phyloP scores from a whole-genome alignment of 225 moss, liverwort and hornwort species.

The Sphagnum contortum region DNA sequence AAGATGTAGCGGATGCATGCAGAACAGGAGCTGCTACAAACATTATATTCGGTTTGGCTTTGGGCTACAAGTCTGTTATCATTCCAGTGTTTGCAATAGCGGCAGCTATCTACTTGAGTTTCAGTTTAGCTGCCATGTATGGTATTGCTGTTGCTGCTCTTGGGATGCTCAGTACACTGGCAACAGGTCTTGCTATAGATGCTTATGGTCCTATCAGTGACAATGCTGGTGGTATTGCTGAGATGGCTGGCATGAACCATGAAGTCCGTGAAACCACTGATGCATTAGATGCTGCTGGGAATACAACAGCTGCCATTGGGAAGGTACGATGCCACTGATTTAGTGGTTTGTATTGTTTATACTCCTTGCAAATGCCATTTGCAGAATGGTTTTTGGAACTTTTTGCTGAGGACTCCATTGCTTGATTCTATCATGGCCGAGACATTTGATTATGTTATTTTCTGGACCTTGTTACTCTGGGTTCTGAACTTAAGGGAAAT shows the following conservation, averaged over 20 bases:
- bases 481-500: too few species aligned
- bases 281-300: conserved; percentile 53
- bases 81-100: conserved; percentile 65
- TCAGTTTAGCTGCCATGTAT: conserved; percentile 71
- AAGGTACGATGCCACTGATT: conserved; percentile 16
- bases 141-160: conserved; percentile 65
- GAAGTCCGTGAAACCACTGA: conserved; percentile 56
- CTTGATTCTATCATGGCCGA: too few species aligned
- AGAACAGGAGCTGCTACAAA: conserved; percentile 67
- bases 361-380: not conserved
- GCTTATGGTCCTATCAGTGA: conserved; percentile 73
- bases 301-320: conserved; percentile 63
- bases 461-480: too few species aligned
- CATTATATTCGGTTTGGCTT: conserved; percentile 59
- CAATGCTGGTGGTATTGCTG: conserved; percentile 74
- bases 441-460: too few species aligned
- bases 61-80: conserved; percentile 71
- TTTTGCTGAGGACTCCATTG: too few species aligned
- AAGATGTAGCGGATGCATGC: conserved; percentile 60
- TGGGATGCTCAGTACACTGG: conserved; percentile 70
- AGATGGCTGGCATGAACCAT: conserved; percentile 78
- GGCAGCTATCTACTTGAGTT: conserved; percentile 54
- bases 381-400: too few species aligned
- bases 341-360: not conserved
- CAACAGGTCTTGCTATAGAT: conserved; percentile 62